phyloP scores from a whole-genome alignment of 2,329 filamentous ascomycete genomes.

The Fusarium avenaceum region DNA sequence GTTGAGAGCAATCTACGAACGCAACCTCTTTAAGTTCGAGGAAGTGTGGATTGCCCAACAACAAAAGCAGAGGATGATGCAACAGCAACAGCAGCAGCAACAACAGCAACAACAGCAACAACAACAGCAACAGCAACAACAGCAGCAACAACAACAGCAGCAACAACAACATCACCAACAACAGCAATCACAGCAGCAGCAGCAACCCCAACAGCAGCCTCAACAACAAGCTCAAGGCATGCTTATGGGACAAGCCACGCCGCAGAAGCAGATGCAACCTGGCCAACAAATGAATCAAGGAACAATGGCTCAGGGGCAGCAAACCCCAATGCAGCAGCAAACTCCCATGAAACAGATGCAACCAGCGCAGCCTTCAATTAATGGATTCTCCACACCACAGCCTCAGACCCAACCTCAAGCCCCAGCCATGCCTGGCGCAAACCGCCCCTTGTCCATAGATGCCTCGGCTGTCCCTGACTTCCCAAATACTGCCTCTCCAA shows the following conservation, averaged over 20 bases:
- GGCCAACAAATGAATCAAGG: constrained; percentile 52
- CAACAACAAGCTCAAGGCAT: constrained; percentile 54
- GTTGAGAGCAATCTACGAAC: constrained; percentile 79
- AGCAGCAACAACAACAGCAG: constrained; percentile 53
- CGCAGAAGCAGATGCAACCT: constrained; percentile 55
- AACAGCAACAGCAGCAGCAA: constrained; percentile 61
- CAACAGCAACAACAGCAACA: constrained; percentile 56
- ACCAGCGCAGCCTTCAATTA: constrained; percentile 55
- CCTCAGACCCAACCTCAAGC: constrained; percentile 46
- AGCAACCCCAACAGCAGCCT: constrained; percentile 49
- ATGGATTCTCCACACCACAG: constrained; percentile 56
- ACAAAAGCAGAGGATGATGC: constrained; percentile 65
- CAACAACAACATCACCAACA: constrained; percentile 56
- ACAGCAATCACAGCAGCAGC: neutral
- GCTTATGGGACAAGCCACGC: constrained; percentile 48
- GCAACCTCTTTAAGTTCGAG: constrained; percentile 83
- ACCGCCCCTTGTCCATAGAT: constrained; percentile 65
- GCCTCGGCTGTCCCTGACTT: constrained; percentile 55
- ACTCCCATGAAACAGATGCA: constrained; percentile 61
- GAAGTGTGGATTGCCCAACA: constrained; percentile 72
- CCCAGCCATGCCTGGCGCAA: constrained; percentile 54
- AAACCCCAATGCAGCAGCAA: constrained; percentile 51
- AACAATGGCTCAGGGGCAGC: constrained; percentile 55
- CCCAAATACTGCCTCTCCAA: constrained; percentile 60
- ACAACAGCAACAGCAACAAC: constrained; percentile 56